Percentiles rank a stretch among this genome's conserved stretches.
phyloP scores from a whole-genome alignment of 2,329 filamentous ascomycete species.

The Hyphodiscus sp. region DNA sequence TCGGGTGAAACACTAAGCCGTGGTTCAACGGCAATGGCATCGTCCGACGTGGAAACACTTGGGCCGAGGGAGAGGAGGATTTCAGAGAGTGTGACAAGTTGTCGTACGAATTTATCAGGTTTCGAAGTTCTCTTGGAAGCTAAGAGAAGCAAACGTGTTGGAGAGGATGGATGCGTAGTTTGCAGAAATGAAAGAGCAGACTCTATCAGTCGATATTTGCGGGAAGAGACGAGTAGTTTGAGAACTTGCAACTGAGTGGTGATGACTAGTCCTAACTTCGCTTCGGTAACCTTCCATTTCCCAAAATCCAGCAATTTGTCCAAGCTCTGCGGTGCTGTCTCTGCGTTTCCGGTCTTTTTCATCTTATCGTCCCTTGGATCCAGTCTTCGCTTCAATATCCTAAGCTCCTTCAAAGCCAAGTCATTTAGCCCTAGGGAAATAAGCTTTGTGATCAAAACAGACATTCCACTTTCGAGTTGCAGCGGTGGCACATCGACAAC shows the following conservation, averaged over 20 bases:
- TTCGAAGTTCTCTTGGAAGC: constrained; percentile 33
- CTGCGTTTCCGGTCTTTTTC: constrained; percentile 24
- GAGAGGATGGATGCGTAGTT: constrained; percentile 48
- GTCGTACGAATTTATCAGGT: constrained; percentile 54
- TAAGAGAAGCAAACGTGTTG: constrained; percentile 47
- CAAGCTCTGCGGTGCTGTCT: constrained; percentile 38
- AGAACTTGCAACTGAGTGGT: constrained; percentile 60
- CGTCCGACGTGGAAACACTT: constrained; percentile 57
- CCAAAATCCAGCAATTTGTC: constrained; percentile 58
- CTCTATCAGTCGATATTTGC: constrained; percentile 54
- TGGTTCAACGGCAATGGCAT: constrained; percentile 46
- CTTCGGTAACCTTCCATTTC: constrained; percentile 34
- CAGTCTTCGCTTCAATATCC: constrained; percentile 57
- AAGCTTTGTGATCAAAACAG: constrained; percentile 61
- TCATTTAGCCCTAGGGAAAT: constrained; percentile 58
- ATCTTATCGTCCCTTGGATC: constrained; percentile 36
- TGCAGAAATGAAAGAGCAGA: constrained; percentile 48
- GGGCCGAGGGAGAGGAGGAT: constrained; percentile 60
- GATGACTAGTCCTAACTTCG: constrained; percentile 49
- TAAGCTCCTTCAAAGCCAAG: constrained; percentile 63
- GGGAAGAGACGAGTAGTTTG: constrained; percentile 53
- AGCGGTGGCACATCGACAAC: constrained; percentile 51
- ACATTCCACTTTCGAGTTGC: constrained; percentile 69
- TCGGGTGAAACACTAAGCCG: constrained; percentile 50
- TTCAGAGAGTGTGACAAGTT: constrained; percentile 61